Percentiles rank a stretch among this genome's conserved stretches.
These are phyloP conservation scores for Diaporthe citrichinensis DNA, from an alignment of 2,329 filamentous ascomycete genomes.

Conservation along the genomic window DNA sequence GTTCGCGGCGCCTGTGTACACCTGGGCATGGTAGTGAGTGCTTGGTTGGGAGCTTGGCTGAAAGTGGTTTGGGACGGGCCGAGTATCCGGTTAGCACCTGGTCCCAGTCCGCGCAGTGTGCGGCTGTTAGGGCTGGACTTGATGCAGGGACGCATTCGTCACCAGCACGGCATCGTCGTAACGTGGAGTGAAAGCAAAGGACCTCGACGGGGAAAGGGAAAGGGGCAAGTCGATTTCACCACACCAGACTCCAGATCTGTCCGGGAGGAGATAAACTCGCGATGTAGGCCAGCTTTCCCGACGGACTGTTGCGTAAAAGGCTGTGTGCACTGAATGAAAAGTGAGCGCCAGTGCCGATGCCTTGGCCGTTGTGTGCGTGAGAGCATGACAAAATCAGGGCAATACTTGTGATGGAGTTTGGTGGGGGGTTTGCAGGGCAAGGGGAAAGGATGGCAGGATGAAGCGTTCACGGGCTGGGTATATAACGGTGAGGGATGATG, in stretches of 20 bases:
- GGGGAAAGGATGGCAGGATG: constrained; percentile 22
- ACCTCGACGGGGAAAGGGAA: background rate
- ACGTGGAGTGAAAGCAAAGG: constrained; percentile 27
- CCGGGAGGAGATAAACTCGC: background rate
- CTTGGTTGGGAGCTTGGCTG: constrained; percentile 32
- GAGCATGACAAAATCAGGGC: background rate
- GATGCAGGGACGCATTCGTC: constrained; percentile 28
- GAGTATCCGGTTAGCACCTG: constrained; percentile 1
- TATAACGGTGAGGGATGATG: constrained; percentile 27
- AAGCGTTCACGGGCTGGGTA: constrained; percentile 27
- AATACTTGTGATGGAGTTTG: constrained; percentile 16
- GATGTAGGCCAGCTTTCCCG: constrained; percentile 4
- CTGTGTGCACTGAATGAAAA: constrained; percentile 2
- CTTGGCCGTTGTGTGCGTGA: background rate
- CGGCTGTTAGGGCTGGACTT: constrained; percentile 1
- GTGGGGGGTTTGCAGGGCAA: constrained; percentile 6
- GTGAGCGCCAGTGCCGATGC: background rate
- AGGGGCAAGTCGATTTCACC: background rate
- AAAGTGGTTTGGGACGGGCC: constrained; percentile 29
- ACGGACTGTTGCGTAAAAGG: background rate
- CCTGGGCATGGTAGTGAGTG: constrained; percentile 31
- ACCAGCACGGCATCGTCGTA: constrained; percentile 23
- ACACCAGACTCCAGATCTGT: background rate
- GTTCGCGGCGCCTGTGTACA: constrained; percentile 32
- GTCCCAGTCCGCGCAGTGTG: background rate